phyloP scores from a whole-genome alignment of 441 rosid species.

The Adansonia madagascariensis region DNA sequence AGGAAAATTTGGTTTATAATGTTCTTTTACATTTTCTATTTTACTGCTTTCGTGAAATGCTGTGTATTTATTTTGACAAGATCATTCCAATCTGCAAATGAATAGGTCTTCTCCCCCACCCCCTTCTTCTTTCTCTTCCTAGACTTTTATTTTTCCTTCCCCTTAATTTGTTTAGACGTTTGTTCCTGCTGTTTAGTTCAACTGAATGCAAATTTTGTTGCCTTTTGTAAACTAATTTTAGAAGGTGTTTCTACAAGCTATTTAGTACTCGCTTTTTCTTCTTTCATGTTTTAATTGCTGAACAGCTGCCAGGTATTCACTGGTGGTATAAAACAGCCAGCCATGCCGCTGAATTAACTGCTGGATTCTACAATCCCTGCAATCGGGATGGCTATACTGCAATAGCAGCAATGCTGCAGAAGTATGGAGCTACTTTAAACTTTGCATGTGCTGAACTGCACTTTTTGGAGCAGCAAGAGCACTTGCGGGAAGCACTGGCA shows the following conservation, averaged over 20 bases:
- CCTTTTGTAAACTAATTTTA: constrained; percentile 5
- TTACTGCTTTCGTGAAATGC: background rate
- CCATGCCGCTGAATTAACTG: constrained; percentile 95
- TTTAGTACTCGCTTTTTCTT: constrained; percentile 26
- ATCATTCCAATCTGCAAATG: background rate
- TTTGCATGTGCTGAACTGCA: constrained; percentile 63
- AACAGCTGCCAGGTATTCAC: constrained; percentile 91
- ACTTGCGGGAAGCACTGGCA: constrained; percentile 53
- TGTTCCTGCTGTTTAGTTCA: constrained; percentile 6
- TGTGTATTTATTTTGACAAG: background rate
- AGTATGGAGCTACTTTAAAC: constrained; percentile 73
- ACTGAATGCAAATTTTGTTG: constrained; percentile 13
- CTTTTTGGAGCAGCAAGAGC: constrained; percentile 63
- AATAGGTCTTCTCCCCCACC: background rate
- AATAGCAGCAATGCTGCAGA: constrained; percentile 67
- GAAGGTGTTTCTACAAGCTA: constrained; percentile 17
- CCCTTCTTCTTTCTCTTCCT: background rate
- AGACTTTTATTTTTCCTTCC: background rate
- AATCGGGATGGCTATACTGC: constrained; percentile 92
- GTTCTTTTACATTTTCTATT: background rate
- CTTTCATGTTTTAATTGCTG: constrained; percentile 52
- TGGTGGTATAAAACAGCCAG: constrained; percentile 98
- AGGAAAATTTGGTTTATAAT: background rate
- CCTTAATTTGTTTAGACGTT: background rate
- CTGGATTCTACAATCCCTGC: constrained; percentile 92